Percentiles rank a stretch among this genome's conserved stretches.
These are phyloP conservation scores for Chrysoporthe puriensis DNA, from an alignment of 2,329 filamentous ascomycete species.

Conservation along the genomic window DNA sequence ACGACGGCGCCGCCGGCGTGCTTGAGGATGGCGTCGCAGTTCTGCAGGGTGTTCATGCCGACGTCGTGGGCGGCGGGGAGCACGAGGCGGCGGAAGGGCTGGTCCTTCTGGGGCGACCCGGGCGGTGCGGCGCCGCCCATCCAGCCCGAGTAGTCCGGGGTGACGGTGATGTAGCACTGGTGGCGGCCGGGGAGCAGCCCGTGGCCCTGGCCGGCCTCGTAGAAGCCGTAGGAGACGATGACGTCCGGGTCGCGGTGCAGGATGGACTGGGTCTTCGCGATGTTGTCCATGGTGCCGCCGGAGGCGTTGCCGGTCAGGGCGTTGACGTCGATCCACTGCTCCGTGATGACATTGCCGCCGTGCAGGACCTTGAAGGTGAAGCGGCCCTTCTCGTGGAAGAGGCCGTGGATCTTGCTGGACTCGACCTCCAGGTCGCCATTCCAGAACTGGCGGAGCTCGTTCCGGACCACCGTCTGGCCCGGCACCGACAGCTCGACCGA, in stretches of 20 bases:
- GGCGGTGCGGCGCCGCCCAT: constrained; percentile 46
- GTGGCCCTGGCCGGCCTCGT: constrained; percentile 50
- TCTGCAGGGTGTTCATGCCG: constrained; percentile 56
- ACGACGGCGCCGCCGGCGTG: constrained; percentile 40
- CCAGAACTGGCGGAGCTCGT: constrained; percentile 41
- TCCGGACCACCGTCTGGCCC: constrained; percentile 39
- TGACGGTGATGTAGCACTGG: constrained; percentile 51
- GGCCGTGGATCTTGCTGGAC: constrained; percentile 43
- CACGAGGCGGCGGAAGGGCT: constrained; percentile 47
- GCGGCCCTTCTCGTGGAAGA: constrained; percentile 48
- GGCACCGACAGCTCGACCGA: constrained; percentile 51
- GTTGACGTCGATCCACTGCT: constrained; percentile 51
- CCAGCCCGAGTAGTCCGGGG: constrained; percentile 47
- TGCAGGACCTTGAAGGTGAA: constrained; percentile 48
- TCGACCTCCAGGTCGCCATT: constrained; percentile 51
- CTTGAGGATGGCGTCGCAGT: constrained; percentile 43
- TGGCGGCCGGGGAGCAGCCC: constrained; percentile 47
- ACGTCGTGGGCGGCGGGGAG: constrained; percentile 52
- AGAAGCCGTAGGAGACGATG: constrained; percentile 51
- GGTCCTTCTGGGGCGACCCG: constrained; percentile 42
- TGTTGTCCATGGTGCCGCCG: constrained; percentile 44
- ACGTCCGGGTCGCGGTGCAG: constrained; percentile 39
- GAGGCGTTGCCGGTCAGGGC: constrained; percentile 47
- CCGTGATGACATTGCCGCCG: constrained; percentile 44
- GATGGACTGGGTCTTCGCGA: constrained; percentile 39